Base-by-base conservation (phyloP, 768 basidiomycete genomes). In the Macrocybe gigantea region DNA sequence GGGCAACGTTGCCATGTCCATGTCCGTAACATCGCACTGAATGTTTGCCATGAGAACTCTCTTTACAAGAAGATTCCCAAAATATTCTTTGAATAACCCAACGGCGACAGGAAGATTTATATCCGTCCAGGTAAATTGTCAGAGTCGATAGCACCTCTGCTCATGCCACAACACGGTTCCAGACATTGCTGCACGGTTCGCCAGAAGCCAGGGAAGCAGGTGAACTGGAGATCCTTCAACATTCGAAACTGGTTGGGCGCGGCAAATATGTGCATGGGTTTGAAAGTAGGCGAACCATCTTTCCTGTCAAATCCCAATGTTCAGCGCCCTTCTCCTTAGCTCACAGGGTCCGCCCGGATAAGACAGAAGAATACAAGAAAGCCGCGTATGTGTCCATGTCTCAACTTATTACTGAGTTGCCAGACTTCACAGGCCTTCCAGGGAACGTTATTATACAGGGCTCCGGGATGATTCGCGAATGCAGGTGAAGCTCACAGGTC, bases 191-290 rank as follows among this genome's bases (percentile, higher is more conserved):
- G 49, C 93, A 98, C 65, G 96, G 96, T n/a, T 93, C 91, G 31
- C 83, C 83, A 40, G 84, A 93, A 59, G 94, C 94, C 39, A 87
- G 89, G 67, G 74, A 77, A 58, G 89, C 83, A 38, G 88, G 92
- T 36, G 88, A 89, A 43, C 67, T 80, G 34, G 84, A 86, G 49
- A 69, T 77, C 39, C 78, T 80, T 48, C 89, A 94, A 59, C 93
- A 98, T 63, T 93, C 91, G 2, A 78, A 82, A 56, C 68, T 94
- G 6, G 86, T 99, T 36, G 95, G 90, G 33, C 74, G 95, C 49
- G 92, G 93, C 40, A 98, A 98, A 74, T 94, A 93, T 62, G 77
- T 94, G 33, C 93, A 95, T 64, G 88, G 84, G 9, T 83, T 95
- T 56, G 89, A 93, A 69, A 76, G 93, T 93, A 58, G 84, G 65